Percentiles rank a stretch among this genome's conserved stretches.
Evolutionary conservation across 2,329 filamentous ascomycete genomes (phyloP).

Genomic region (Incumbomyces lentus): DNA sequence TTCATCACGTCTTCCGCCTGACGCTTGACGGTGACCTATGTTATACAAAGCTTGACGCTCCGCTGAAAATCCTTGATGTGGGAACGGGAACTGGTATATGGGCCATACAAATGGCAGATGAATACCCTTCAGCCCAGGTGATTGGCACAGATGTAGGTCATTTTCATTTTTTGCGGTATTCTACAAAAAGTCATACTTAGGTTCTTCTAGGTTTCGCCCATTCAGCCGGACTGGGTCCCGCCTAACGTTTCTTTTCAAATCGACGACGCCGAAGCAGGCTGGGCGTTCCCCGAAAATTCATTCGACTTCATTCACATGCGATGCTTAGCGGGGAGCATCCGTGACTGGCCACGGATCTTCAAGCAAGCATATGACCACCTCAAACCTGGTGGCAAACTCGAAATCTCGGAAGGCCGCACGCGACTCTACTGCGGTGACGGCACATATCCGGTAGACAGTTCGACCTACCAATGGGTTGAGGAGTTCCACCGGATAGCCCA

Average conservation of each 20-base stretch:
- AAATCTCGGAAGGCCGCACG: constrained; percentile 20
- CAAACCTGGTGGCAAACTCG: constrained; percentile 25
- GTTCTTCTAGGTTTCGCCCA: constrained; percentile 36
- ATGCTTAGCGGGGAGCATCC: constrained; percentile 41
- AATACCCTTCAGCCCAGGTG: constrained; percentile 4
- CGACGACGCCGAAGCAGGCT: constrained; percentile 26
- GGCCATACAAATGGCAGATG: constrained; percentile 29
- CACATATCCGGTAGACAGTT: constrained; percentile 5
- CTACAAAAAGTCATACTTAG: constrained; percentile 24
- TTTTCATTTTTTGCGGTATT: constrained; percentile 10
- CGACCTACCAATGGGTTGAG: constrained; percentile 13
- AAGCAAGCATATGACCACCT: constrained; percentile 21
- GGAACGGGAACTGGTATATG: constrained; percentile 29
- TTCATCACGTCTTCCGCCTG: constrained; percentile 11
- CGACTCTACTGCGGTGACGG: constrained; percentile 23
- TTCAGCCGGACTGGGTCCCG: constrained; percentile 36
- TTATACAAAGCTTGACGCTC: constrained; percentile 22
- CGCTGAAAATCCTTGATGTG: constrained; percentile 20
- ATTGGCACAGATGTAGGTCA: constrained; percentile 18
- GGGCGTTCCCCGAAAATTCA: constrained; percentile 21
- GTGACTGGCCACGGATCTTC: constrained; percentile 19
- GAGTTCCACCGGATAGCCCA: constrained; percentile 22
- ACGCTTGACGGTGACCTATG: constrained; percentile 24
- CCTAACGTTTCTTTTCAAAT: constrained; percentile 26
- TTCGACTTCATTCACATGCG: constrained; percentile 37